Base-by-base conservation (phyloP, 2,329 filamentous ascomycete species). In the Hymenoscyphus albidus region DNA sequence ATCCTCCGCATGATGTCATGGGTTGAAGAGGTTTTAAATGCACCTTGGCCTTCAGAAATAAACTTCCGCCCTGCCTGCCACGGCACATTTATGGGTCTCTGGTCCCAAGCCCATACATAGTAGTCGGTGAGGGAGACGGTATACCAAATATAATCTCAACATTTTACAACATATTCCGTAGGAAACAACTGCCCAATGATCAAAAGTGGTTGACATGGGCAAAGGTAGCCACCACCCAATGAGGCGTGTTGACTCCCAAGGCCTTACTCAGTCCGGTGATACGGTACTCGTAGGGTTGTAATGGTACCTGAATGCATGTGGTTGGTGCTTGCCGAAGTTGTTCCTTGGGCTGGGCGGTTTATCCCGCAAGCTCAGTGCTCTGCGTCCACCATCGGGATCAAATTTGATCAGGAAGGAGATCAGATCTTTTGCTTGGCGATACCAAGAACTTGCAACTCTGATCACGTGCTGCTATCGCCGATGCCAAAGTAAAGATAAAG, bases 321-420 rank as follows among this genome's bases (percentile, higher is more conserved):
- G 42, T 48, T 48, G 42, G 13, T 48, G 44, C 18, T 22, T 27
- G 7, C 44, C 44, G 44, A 51, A 12, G 44, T 27, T 4, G 27
- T 22, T 12, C 18, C 44, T n/a, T 22, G 27, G 27, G 27, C 27
- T 22, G 18, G 44, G 18, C 18, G 18, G n/a, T 27, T 51, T 51
- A 18, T 12, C 18, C 22, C 44, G 44, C 44, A n/a, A 18, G 16
- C 7, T 18, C 44, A 27, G 27, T 27, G 27, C 27, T 27, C 27
- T 27, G 27, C 3, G 27, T 27, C 27, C 44, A 22, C 18, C 44
- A 51, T 27, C 44, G 44, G 9, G 44, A 51, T 27, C 44, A 51
- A 51, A 18, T 22, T 51, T 51, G 44, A 51, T 27, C n/a, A 51
- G 44, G 44, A 51, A 51, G 44, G 44, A 51, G 44, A 51, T 51